Evolutionary conservation across 495 filamentous ascomycete species (phyloP).

Genomic region (Rhypophila decipiens): DNA sequence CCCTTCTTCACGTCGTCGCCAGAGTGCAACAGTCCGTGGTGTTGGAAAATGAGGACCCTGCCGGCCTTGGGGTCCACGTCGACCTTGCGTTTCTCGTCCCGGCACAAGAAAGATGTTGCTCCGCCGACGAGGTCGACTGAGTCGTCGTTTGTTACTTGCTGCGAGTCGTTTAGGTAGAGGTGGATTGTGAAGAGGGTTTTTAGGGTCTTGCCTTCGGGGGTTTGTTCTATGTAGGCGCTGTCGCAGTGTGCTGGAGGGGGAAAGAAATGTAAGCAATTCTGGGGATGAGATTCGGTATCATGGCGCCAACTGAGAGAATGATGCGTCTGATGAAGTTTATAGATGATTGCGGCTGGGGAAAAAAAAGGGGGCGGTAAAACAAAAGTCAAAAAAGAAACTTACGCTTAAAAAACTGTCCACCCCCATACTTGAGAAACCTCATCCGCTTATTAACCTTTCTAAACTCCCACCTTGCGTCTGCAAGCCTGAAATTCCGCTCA

Average conservation of each 20-base stretch:
- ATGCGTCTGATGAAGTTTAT: not conserved
- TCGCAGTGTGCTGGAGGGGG: conserved; percentile 63
- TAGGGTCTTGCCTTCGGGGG: conserved; percentile 33
- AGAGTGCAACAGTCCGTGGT: conserved; percentile 58
- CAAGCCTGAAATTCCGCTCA: not conserved
- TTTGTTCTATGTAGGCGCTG: conserved; percentile 54
- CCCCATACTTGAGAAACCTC: conserved; percentile 71
- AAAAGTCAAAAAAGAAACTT: conserved; percentile 17
- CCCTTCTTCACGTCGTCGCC: conserved; percentile 70
- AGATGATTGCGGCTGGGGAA: not conserved
- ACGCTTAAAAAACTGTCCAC: conserved; percentile 71
- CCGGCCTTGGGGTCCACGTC: conserved; percentile 67
- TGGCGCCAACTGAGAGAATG: not conserved
- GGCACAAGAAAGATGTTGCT: conserved; percentile 56
- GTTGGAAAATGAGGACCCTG: conserved; percentile 72
- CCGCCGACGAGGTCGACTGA: conserved; percentile 49
- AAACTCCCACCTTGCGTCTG: conserved; percentile 41
- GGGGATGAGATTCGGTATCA: not conserved
- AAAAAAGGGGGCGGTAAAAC: not conserved
- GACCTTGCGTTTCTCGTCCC: conserved; percentile 37
- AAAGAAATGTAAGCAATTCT: not conserved
- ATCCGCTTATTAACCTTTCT: conserved; percentile 68
- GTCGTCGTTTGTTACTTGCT: conserved; percentile 25
- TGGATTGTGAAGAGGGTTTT: conserved; percentile 75
- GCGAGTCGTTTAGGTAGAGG: conserved; percentile 66